Percentiles rank a stretch among this genome's conserved stretches.
phyloP scores from a whole-genome alignment of 495 filamentous ascomycete species.

The Aspergillus kassunensis region DNA sequence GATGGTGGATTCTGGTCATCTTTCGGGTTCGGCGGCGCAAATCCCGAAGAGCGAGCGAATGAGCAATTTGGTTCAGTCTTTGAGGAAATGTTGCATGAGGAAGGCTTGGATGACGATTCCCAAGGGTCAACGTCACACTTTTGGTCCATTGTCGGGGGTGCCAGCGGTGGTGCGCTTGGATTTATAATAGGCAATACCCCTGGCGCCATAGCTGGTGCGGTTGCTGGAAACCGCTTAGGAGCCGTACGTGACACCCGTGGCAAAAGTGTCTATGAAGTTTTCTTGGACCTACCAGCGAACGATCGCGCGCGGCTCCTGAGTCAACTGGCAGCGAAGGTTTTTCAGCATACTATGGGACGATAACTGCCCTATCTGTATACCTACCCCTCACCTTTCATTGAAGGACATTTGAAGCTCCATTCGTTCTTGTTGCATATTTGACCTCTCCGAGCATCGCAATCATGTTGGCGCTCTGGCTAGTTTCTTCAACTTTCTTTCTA shows the following conservation, averaged over 20 bases:
- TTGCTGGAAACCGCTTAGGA: conserved; percentile 87
- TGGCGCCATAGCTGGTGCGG: conserved; percentile 82
- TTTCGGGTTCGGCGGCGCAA: conserved; percentile 51
- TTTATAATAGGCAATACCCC: conserved; percentile 94
- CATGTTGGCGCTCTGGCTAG: no score
- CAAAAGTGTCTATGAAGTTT: conserved; percentile 93
- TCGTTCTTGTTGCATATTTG: no score
- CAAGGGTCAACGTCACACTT: conserved; percentile 58
- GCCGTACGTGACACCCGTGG: conserved; percentile 84
- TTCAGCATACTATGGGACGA: conserved; percentile 43
- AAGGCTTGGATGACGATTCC: conserved; percentile 69
- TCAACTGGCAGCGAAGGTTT: conserved; percentile 69
- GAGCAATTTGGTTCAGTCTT: conserved; percentile 89
- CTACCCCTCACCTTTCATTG: not conserved
- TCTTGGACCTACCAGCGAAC: conserved; percentile 71
- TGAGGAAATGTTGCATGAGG: conserved; percentile 96
- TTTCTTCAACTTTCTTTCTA: no score
- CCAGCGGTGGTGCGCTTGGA: conserved; percentile 85
- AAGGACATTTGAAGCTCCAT: not conserved
- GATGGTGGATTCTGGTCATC: conserved; percentile 55
- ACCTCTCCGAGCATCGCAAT: no score
- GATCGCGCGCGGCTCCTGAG: conserved; percentile 76
- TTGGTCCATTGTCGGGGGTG: conserved; percentile 79
- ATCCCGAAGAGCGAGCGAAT: conserved; percentile 51
- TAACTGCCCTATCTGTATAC: conserved; percentile 11